phyloP scores from a whole-genome alignment of 257 asterid species.

The Solanum bulbocastanum region DNA sequence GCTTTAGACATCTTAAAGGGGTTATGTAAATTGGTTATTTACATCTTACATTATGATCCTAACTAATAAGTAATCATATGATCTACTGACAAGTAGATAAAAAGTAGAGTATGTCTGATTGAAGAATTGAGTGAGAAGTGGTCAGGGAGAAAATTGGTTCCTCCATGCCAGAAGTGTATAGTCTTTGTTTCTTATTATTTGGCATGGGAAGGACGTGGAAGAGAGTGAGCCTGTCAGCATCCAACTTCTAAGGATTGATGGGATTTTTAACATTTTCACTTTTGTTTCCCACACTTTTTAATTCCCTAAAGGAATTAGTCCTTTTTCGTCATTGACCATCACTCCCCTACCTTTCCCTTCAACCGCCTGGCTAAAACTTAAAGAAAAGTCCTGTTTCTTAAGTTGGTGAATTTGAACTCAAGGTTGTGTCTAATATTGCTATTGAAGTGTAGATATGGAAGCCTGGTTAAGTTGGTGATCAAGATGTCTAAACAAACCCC shows the following conservation, averaged over 20 bases:
- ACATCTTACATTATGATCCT: background rate
- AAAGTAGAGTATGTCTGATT: background rate
- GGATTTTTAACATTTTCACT: background rate
- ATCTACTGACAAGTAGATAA: background rate
- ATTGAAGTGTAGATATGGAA: background rate
- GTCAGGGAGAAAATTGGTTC: background rate
- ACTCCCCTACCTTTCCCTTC: background rate
- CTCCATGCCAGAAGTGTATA: background rate
- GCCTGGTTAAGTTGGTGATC: background rate
- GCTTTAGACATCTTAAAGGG: background rate
- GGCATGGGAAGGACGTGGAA: background rate
- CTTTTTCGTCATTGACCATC: background rate
- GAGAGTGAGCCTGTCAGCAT: background rate
- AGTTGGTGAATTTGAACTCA: background rate
- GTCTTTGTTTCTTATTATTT: background rate
- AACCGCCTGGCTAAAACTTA: background rate
- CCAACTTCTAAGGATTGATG: background rate
- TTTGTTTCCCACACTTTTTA: background rate
- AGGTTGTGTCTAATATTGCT: background rate
- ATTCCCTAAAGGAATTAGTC: background rate
- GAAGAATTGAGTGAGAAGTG: background rate
- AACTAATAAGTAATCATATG: background rate
- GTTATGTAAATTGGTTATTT: background rate
- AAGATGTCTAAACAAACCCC: background rate
- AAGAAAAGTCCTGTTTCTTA: background rate